A percentile compares a stretch with the other conserved stretches of the same genome.
phyloP scores from a whole-genome alignment of 1,284 basidiomycete species.

The Ceratobasidium sp. region DNA sequence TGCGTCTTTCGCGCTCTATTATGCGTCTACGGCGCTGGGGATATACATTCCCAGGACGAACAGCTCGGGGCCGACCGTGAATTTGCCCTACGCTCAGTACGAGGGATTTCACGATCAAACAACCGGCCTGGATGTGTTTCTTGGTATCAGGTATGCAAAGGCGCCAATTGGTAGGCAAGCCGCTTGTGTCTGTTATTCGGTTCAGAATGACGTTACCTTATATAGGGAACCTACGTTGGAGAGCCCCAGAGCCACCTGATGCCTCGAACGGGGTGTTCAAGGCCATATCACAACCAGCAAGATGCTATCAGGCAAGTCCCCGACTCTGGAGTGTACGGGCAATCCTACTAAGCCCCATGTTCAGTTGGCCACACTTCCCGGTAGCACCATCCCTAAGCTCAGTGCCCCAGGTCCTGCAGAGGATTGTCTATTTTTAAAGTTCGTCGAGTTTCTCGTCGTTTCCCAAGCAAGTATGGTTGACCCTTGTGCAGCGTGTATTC shows the following conservation, averaged over 20 bases:
- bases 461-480: neutral
- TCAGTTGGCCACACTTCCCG: constrained; percentile 7
- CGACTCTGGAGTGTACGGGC: neutral
- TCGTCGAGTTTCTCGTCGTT: neutral
- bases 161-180: constrained; percentile 15
- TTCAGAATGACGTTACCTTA: neutral
- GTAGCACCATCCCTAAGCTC: neutral
- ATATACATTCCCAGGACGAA: neutral
- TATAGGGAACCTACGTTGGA: constrained; percentile 22
- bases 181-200: too few species aligned
- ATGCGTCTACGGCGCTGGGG: neutral
- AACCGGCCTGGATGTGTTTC: constrained; percentile 18
- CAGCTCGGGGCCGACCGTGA: neutral
- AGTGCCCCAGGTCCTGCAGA: constrained; percentile 21
- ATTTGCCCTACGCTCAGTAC: constrained; percentile 13
- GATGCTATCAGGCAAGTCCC: constrained; percentile 26
- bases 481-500: neutral
- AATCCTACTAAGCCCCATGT: neutral
- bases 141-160: constrained; percentile 21
- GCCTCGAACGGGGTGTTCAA: neutral
- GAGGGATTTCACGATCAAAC: constrained; percentile 19
- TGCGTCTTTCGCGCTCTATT: neutral
- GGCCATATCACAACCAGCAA: constrained; percentile 25
- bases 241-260: constrained; percentile 11
- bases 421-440: constrained; percentile 34